phyloP scores from a whole-genome alignment of 1,284 basidiomycete species.

The Puccinia coronata region DNA sequence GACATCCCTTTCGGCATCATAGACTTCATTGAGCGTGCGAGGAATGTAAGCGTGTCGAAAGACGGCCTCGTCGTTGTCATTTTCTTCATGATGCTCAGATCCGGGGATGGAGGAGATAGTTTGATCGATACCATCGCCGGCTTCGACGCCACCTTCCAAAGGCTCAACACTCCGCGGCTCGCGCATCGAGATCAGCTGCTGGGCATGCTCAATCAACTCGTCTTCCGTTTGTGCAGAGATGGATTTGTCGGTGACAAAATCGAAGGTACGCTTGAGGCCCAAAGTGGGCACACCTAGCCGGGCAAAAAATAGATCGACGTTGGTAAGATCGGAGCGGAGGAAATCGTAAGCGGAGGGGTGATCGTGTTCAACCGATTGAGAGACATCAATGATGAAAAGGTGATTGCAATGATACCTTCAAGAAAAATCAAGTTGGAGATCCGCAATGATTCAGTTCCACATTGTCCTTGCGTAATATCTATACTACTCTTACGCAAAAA shows the following conservation, averaged over 20 bases:
- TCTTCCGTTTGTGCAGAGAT: conserved; percentile 51
- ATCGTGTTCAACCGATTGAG: conserved; percentile 97
- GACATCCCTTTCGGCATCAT: conserved; percentile 86
- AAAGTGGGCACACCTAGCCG: conserved; percentile 74
- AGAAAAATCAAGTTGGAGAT: background rate
- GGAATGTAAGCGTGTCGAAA: conserved; percentile 89
- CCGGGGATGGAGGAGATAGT: background rate
- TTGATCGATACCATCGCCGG: background rate
- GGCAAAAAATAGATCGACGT: conserved; percentile 89
- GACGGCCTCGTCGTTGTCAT: conserved; percentile 71
- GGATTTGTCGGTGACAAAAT: conserved; percentile 73
- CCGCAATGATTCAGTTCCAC: background rate
- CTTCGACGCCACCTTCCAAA: background rate
- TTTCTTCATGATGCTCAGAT: conserved; percentile 51
- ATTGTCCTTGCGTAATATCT: conserved; percentile 24
- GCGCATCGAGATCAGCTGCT: conserved; percentile 52
- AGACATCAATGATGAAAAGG: conserved; percentile 95
- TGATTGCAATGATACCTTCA: conserved; percentile 65
- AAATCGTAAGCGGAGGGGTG: conserved; percentile 96
- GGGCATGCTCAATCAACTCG: conserved; percentile 57
- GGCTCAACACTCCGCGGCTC: conserved; percentile 52
- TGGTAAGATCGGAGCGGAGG: conserved; percentile 84
- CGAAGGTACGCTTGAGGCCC: conserved; percentile 80
- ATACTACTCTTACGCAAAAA: too few species aligned
- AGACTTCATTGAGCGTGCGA: conserved; percentile 84